These are phyloP conservation scores for Klebsormidium nitens DNA, from an alignment of 139 green algal genomes.

Conservation along the genomic window DNA sequence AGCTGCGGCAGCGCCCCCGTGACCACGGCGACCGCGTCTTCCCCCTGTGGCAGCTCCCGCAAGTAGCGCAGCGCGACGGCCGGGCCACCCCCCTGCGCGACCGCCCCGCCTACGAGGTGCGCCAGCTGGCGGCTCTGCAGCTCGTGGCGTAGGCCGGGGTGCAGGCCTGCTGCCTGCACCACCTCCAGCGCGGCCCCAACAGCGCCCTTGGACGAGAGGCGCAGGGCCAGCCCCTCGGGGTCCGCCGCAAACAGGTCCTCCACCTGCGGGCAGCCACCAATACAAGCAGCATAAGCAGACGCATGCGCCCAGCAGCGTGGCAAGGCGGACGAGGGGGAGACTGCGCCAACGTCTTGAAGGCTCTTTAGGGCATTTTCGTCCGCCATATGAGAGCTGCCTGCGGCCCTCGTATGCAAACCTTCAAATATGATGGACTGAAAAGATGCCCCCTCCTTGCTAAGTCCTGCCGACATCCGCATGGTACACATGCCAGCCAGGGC, in stretches of 20 bases:
- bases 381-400: too few relatives aligned
- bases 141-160: neutral
- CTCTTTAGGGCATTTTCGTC: too few relatives aligned
- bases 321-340: neutral
- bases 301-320: neutral
- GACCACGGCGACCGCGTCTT: conserved; percentile 10
- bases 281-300: neutral
- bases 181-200: conserved; percentile 20
- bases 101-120: neutral
- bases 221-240: conserved; percentile 24
- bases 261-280: conserved; percentile 12
- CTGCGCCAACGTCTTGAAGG: too few relatives aligned
- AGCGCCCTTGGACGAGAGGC: conserved; percentile 12
- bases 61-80: conserved; percentile 18
- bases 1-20: conserved; percentile 26
- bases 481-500: too few relatives aligned
- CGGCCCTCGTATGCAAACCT: too few relatives aligned
- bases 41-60: neutral
- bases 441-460: too few relatives aligned
- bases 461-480: too few relatives aligned
- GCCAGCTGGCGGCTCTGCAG: conserved; percentile 18
- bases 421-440: too few relatives aligned
- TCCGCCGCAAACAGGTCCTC: conserved; percentile 5
- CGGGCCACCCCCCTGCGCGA: conserved; percentile 1
- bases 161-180: conserved; percentile 14